Conservation (phyloP, 345 rosid species). For the Eucalyptus tenuipes region DNA sequence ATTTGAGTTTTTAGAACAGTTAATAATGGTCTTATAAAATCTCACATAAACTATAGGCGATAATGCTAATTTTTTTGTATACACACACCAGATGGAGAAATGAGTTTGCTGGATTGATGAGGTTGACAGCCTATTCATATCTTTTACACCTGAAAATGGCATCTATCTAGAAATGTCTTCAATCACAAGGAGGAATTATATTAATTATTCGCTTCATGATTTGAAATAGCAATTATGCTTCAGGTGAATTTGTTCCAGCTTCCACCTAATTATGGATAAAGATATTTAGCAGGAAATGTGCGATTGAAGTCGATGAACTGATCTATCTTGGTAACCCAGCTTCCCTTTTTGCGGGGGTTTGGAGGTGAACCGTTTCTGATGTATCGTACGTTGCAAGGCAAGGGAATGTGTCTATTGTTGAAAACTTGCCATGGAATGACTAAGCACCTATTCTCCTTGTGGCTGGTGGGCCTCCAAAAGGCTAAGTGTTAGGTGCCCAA, state of each 20-base stretch:
- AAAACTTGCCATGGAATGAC: neutral
- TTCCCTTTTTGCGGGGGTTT: neutral
- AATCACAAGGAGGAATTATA: neutral
- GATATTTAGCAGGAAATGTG: neutral
- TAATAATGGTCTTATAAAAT: fast-evolving
- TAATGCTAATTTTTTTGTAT: neutral
- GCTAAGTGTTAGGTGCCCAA: neutral
- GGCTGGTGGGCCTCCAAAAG: neutral
- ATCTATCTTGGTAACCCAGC: neutral
- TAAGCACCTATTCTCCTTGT: neutral
- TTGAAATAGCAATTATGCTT: neutral
- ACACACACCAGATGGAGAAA: neutral
- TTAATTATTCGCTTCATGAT: neutral
- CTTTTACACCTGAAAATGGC: neutral
- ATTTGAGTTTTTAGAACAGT: too few relatives aligned
- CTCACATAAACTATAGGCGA: neutral
- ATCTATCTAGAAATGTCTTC: neutral
- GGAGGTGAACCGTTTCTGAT: neutral
- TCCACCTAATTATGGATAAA: neutral
- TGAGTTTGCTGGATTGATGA: neutral
- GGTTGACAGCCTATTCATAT: neutral
- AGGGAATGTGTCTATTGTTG: neutral
- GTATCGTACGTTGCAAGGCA: neutral
- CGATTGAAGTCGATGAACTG: neutral
- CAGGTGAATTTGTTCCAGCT: neutral